Evolutionary conservation across 352 stramenopile genomes (phyloP).

Genomic region (Phytophthora pini): DNA sequence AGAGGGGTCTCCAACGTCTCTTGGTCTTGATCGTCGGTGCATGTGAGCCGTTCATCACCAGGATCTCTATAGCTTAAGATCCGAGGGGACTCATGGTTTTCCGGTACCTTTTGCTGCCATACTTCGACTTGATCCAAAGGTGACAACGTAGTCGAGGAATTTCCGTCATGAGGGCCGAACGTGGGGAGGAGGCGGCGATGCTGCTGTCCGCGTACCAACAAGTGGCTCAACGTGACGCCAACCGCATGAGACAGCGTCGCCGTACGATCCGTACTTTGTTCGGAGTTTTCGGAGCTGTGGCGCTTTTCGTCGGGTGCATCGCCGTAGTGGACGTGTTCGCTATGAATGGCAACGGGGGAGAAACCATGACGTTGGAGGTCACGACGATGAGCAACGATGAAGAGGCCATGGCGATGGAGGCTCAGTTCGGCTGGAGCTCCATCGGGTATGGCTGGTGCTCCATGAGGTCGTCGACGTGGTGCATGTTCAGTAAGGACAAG

Average conservation of each 20-base stretch:
- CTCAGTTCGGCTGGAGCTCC: conserved; percentile 34
- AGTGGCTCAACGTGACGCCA: conserved; percentile 18
- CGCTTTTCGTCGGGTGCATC: conserved; percentile 27
- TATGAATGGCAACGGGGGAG: conserved; percentile 5
- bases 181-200: conserved; percentile 29
- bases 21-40: conserved; percentile 6
- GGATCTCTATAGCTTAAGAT: conserved; percentile 20
- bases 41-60: conserved; percentile 15
- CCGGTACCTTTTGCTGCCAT: conserved; percentile 1
- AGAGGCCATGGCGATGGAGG: conserved; percentile 17
- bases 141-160: not conserved
- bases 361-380: conserved; percentile 21
- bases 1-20: conserved; percentile 16
- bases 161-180: conserved; percentile 18
- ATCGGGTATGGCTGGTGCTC: conserved; percentile 35
- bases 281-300: conserved; percentile 8
- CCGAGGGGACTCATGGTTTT: not conserved
- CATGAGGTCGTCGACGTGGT: conserved; percentile 27
- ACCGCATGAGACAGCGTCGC: conserved; percentile 16
- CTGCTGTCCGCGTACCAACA: conserved; percentile 28
- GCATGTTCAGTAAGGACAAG: conserved; percentile 37
- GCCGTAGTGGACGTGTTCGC: conserved; percentile 23
- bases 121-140: conserved; percentile 13
- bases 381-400: conserved; percentile 4
- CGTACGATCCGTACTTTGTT: conserved; percentile 23